phyloP scores from a whole-genome alignment of 2,329 filamentous ascomycete species.

The Fusarium pseudonygamai region DNA sequence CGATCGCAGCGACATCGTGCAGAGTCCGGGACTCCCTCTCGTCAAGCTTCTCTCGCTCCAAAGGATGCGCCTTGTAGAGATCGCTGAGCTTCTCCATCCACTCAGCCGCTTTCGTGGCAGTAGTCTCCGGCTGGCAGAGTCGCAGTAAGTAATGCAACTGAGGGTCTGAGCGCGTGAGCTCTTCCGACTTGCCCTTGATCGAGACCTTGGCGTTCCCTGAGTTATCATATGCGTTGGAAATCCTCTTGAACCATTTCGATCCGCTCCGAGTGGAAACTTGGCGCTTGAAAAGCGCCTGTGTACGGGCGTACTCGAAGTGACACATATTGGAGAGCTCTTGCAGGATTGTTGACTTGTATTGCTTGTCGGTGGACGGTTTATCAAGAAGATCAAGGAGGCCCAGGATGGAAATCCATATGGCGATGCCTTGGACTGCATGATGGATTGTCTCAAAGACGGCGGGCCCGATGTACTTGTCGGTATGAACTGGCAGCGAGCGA shows the following conservation, averaged over 20 bases:
- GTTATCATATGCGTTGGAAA: constrained; percentile 41
- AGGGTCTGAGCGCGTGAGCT: constrained; percentile 49
- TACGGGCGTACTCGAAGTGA: constrained; percentile 54
- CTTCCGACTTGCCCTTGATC: constrained; percentile 54
- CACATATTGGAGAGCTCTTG: constrained; percentile 59
- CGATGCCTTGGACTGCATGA: constrained; percentile 45
- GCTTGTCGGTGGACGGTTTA: constrained; percentile 40
- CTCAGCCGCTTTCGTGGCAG: constrained; percentile 46
- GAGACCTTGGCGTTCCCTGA: constrained; percentile 48
- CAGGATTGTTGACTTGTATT: constrained; percentile 48
- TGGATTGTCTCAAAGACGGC: constrained; percentile 55
- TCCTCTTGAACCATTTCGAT: constrained; percentile 54
- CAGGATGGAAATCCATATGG: constrained; percentile 54
- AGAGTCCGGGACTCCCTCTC: constrained; percentile 50
- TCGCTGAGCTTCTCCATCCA: constrained; percentile 54
- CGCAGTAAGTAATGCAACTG: constrained; percentile 56
- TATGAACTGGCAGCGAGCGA: constrained; percentile 48
- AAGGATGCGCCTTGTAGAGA: constrained; percentile 48
- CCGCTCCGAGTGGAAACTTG: constrained; percentile 49
- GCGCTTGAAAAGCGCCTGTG: constrained; percentile 53
- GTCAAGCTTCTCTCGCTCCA: constrained; percentile 47
- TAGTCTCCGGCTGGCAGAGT: constrained; percentile 53
- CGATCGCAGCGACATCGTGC: constrained; percentile 50
- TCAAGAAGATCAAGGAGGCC: constrained; percentile 49
- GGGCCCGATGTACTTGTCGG: constrained; percentile 54